Percentiles rank a stretch among this genome's conserved stretches.
phyloP scores from a whole-genome alignment of 164 flowering plant genomes.

The Annona cherimola region DNA sequence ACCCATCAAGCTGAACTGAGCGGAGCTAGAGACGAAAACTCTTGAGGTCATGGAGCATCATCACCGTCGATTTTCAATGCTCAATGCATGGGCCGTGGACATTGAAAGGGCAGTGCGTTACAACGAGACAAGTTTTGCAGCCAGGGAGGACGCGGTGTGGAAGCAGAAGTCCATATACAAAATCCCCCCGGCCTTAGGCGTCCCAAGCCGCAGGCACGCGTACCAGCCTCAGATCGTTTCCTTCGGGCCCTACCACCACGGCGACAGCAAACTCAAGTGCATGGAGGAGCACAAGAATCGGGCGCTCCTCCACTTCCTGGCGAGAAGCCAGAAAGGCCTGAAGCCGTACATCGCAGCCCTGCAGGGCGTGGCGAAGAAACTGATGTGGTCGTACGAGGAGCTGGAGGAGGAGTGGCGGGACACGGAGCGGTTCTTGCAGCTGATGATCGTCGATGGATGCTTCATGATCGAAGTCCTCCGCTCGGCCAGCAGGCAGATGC shows the following conservation, averaged over 20 bases:
- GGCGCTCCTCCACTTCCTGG: conserved; percentile 43
- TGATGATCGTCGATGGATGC: conserved; percentile 51
- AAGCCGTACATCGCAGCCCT: conserved; percentile 20
- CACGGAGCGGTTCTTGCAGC: conserved; percentile 22
- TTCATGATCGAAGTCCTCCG: conserved; percentile 48
- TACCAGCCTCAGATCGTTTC: conserved; percentile 10
- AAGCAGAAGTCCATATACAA: too few relatives aligned
- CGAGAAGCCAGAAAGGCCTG: conserved; percentile 28
- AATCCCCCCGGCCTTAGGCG: too few relatives aligned
- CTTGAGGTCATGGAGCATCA: too few relatives aligned
- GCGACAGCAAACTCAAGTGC: not conserved
- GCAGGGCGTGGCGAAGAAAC: conserved; percentile 11
- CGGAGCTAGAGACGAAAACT: too few relatives aligned
- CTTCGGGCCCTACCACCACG: conserved; percentile 22
- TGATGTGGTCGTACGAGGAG: conserved; percentile 28
- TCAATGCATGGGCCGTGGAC: too few relatives aligned
- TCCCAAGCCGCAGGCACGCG: not conserved
- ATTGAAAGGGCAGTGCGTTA: too few relatives aligned
- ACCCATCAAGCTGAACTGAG: too few relatives aligned
- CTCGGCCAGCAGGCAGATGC: too few relatives aligned
- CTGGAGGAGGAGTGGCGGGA: conserved; percentile 30
- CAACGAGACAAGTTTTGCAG: too few relatives aligned
- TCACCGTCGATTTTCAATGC: too few relatives aligned
- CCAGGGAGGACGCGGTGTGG: too few relatives aligned
- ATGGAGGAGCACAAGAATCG: conserved; percentile 50